Evolutionary conservation across 805 yeast genomes (phyloP).

Genomic region (Schizosaccharomyces cryophilus): DNA sequence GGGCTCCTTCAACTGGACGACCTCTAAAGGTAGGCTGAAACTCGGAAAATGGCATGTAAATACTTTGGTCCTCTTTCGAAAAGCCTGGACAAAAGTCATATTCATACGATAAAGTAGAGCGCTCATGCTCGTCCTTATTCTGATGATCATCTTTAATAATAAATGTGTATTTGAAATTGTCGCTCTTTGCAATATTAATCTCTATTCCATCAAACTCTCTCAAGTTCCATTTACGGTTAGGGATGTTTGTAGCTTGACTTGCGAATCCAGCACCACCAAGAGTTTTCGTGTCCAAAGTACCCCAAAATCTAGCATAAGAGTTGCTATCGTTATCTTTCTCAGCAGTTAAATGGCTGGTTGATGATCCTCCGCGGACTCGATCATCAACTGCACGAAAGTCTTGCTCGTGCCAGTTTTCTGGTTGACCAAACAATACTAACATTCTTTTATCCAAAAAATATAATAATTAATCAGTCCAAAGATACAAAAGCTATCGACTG

Average conservation of each 20-base stretch:
- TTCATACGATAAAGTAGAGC: neutral
- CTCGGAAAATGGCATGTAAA: neutral
- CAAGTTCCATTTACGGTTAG: neutral
- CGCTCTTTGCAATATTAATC: neutral
- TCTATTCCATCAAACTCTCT: neutral
- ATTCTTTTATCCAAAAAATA: neutral
- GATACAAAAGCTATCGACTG: too few species aligned
- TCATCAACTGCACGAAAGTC: slow-evolving; percentile 1
- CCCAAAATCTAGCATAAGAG: slow-evolving; percentile 1
- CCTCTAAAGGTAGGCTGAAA: neutral
- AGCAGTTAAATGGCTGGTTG: neutral
- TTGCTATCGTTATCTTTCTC: neutral
- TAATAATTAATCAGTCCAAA: too few species aligned
- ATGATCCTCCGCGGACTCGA: slow-evolving; percentile 1
- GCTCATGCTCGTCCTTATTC: neutral
- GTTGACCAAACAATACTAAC: slow-evolving; percentile 1
- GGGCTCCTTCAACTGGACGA: neutral
- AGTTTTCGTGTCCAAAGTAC: neutral
- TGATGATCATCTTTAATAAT: neutral
- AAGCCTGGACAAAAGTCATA: neutral
- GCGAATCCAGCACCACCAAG: slow-evolving; percentile 2
- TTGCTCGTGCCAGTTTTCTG: neutral
- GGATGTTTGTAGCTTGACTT: neutral
- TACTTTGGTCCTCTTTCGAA: neutral
- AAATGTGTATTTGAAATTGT: neutral